A percentile compares a stretch with the other conserved stretches of the same genome.
Conservation (phyloP, 2,329 filamentous ascomycete species). For the Sporothrix euskadiensis region DNA sequence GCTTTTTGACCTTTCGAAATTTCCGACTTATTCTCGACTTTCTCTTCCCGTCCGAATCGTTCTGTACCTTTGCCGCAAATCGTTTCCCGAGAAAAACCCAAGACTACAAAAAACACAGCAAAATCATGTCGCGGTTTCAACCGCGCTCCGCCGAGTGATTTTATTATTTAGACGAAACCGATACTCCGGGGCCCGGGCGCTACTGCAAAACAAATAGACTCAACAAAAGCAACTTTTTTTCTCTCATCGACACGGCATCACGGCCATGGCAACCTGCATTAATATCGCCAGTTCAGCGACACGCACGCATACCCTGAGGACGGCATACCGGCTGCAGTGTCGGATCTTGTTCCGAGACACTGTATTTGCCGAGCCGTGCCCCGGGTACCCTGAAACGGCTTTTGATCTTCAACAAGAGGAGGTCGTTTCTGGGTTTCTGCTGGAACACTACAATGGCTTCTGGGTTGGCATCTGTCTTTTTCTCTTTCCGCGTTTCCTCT, state of each 20-base stretch:
- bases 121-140: background rate
- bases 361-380: background rate
- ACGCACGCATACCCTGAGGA: background rate
- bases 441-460: background rate
- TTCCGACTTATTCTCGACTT: background rate
- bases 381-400: background rate
- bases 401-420: conserved; percentile 24
- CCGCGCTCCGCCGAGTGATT: background rate
- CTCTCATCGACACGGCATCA: background rate
- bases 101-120: conserved; percentile 2
- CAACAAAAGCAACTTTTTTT: conserved; percentile 6
- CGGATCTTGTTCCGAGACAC: background rate
- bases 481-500: background rate
- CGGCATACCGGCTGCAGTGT: background rate
- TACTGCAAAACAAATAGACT: conserved; percentile 12
- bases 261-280: background rate
- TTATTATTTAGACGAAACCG: background rate
- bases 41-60: background rate
- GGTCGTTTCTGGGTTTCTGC: background rate
- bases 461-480: conserved; percentile 16
- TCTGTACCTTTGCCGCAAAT: background rate
- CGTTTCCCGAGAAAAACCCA: background rate
- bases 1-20: background rate
- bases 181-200: background rate
- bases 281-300: background rate